Evolutionary conservation across 139 green algal species (phyloP).

Genomic region (Chlamydomonas sp.): DNA sequence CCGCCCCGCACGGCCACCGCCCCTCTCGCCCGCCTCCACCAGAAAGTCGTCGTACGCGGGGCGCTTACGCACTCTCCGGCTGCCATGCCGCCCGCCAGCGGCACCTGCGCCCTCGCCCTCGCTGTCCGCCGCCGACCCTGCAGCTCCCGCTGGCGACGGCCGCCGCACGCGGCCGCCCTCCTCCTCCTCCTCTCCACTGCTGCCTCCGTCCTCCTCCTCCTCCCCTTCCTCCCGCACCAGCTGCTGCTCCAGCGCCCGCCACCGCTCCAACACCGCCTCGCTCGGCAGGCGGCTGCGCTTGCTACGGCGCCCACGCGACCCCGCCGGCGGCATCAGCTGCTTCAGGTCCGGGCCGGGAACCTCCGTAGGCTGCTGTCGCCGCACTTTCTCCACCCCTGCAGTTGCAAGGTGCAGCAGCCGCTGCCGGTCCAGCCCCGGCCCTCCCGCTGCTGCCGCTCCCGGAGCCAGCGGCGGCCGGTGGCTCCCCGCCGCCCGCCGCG

Average conservation of each 20-base stretch:
- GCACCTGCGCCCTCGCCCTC: not conserved
- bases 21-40: too few species aligned
- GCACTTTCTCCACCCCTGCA: not conserved
- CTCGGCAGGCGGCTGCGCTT: not conserved
- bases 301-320: not conserved
- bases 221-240: too few species aligned
- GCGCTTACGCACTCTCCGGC: too few species aligned
- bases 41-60: too few species aligned
- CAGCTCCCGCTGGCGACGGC: not conserved
- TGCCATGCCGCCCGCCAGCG: too few species aligned
- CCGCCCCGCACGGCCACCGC: too few species aligned
- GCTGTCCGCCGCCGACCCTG: not conserved
- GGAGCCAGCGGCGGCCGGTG: too few species aligned
- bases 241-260: too few species aligned
- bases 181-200: not conserved
- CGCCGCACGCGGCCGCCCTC: not conserved
- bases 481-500: not conserved
- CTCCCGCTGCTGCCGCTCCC: too few species aligned
- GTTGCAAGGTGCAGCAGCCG: slow-evolving; percentile 28
- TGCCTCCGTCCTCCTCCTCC: not conserved
- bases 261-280: not conserved
- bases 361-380: not conserved
- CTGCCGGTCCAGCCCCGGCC: slow-evolving; percentile 4
- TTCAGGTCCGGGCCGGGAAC: not conserved
- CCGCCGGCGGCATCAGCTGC: not conserved